These are phyloP conservation scores for Schizopora paradoxa DNA, from an alignment of 1,284 basidiomycete species.

Conservation along the genomic window DNA sequence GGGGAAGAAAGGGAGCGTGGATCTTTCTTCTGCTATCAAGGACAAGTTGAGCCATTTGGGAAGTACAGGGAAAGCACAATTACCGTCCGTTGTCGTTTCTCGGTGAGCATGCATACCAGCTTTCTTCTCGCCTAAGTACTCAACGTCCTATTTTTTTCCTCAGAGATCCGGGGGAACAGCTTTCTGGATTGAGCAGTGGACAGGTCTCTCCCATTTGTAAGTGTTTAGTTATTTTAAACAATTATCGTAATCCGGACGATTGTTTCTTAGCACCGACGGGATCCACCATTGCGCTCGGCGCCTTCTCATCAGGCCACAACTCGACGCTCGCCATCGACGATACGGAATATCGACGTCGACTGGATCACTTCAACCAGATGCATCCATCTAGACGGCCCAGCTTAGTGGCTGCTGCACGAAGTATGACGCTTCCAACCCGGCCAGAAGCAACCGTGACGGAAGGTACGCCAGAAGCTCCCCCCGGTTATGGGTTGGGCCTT, in stretches of 20 bases:
- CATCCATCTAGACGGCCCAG: no score
- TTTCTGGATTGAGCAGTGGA: conserved; percentile 56
- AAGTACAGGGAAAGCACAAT: conserved; percentile 21
- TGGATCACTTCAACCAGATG: conserved; percentile 43
- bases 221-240: conserved; percentile 22
- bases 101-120: conserved; percentile 24
- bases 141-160: background rate
- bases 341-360: conserved; percentile 35
- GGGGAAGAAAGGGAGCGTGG: conserved; percentile 34
- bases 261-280: conserved; percentile 12
- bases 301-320: conserved; percentile 30
- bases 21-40: conserved; percentile 25
- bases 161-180: conserved; percentile 45
- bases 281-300: conserved; percentile 15
- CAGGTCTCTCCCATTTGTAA: conserved; percentile 64
- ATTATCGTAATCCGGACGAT: background rate
- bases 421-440: conserved; percentile 43
- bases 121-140: background rate
- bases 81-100: conserved; percentile 34
- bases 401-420: conserved; percentile 22
- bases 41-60: conserved; percentile 23
- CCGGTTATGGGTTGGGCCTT: no score
- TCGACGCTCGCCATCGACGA: conserved; percentile 40
- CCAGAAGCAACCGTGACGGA: conserved; percentile 45
- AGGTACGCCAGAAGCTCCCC: conserved; percentile 26